phyloP scores from a whole-genome alignment of 2,329 filamentous ascomycete genomes.

The Geosmithia putterillii region DNA sequence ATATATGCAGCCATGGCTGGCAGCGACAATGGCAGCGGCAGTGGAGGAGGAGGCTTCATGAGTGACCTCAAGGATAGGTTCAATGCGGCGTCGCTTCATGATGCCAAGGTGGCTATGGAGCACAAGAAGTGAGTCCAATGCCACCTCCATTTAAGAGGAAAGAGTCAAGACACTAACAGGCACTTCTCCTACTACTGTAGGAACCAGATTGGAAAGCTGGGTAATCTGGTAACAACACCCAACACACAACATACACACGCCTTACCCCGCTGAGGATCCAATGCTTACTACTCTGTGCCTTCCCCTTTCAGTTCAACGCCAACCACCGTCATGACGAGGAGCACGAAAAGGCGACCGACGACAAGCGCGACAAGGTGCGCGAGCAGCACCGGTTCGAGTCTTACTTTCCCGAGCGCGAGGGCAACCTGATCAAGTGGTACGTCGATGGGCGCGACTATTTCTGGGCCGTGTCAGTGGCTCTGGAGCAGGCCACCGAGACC shows the following conservation, averaged over 20 bases:
- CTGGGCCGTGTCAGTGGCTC: constrained; percentile 78
- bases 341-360: constrained; percentile 75
- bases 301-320: constrained; percentile 50
- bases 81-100: constrained; percentile 38
- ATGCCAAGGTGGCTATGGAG: constrained; percentile 42
- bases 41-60: constrained; percentile 9
- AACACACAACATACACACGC: neutral
- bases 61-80: constrained; percentile 45
- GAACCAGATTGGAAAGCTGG: constrained; percentile 49
- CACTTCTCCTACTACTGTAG: too few species aligned
- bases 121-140: constrained; percentile 40
- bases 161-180: too few species aligned
- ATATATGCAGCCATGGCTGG: neutral
- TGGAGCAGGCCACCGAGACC: constrained; percentile 82
- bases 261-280: neutral
- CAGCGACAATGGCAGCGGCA: neutral
- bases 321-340: constrained; percentile 91
- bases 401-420: constrained; percentile 76
- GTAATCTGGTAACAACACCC: constrained; percentile 38
- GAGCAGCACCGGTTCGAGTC: constrained; percentile 76
- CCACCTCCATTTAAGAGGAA: too few species aligned
- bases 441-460: constrained; percentile 93
- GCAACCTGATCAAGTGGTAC: constrained; percentile 92
- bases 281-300: neutral
- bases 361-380: constrained; percentile 60